These are phyloP conservation scores for Amylocarpus encephaloides DNA, from an alignment of 2,329 filamentous ascomycete species.

Conservation along the genomic window DNA sequence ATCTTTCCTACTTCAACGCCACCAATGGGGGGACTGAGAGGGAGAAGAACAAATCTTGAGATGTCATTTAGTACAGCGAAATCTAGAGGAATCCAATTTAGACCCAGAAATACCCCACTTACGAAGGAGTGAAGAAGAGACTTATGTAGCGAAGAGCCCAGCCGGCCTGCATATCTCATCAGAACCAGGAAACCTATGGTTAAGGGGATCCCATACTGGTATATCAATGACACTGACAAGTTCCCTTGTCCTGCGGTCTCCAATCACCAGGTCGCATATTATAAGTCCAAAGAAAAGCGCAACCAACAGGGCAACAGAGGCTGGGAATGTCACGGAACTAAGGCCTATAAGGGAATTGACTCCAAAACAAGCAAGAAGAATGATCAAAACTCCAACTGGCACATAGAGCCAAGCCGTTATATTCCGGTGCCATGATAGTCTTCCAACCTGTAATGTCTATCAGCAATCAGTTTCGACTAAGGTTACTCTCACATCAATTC, in stretches of 20 bases:
- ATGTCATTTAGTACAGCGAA: conserved; percentile 1
- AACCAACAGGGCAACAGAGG: conserved; percentile 53
- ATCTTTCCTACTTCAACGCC: conserved; percentile 51
- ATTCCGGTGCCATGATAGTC: conserved; percentile 28
- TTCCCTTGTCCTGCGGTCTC: conserved; percentile 41
- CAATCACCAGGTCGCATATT: conserved; percentile 40
- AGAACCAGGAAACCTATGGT: conserved; percentile 12
- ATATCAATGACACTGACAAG: conserved; percentile 47
- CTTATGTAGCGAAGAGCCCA: conserved; percentile 55
- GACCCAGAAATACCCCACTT: conserved; percentile 4
- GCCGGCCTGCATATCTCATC: conserved; percentile 38
- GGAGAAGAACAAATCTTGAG: conserved; percentile 46
- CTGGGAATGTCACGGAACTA: conserved; percentile 48
- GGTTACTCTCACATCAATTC: too few species aligned
- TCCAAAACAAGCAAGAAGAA: conserved; percentile 37
- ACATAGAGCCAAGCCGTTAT: conserved; percentile 45
- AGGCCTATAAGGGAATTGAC: conserved; percentile 37
- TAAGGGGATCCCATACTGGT: conserved; percentile 37
- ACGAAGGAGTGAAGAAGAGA: conserved; percentile 50
- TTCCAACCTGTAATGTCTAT: conserved; percentile 22
- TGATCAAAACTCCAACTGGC: conserved; percentile 37
- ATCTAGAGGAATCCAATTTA: too few species aligned
- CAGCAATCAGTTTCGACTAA: too few species aligned
- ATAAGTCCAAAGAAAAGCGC: conserved; percentile 47
- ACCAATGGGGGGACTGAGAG: conserved; percentile 48